These are phyloP conservation scores for Hypomontagnella submonticulosa DNA, from an alignment of 495 filamentous ascomycete species.

Conservation along the genomic window DNA sequence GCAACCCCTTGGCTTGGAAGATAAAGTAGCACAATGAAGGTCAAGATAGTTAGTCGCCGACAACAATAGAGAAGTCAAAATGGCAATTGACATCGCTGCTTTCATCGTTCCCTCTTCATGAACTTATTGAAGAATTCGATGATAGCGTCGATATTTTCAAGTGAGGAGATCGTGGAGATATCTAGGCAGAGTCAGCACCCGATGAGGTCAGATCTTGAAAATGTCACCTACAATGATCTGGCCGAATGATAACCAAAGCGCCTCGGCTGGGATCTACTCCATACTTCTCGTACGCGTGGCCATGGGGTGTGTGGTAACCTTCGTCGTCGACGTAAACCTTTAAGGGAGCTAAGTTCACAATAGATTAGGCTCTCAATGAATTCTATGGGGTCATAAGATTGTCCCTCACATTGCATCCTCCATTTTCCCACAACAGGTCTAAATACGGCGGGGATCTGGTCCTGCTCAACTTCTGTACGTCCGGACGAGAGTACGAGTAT, in stretches of 20 bases:
- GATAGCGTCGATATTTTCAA: constrained; percentile 25
- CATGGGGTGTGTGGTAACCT: constrained; percentile 72
- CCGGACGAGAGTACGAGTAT: constrained; percentile 66
- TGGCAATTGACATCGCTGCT: no score
- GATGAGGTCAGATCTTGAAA: constrained; percentile 4
- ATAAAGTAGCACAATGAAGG: no score
- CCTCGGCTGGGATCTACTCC: constrained; percentile 66
- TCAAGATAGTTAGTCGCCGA: no score
- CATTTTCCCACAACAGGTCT: constrained; percentile 68
- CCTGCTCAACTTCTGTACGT: constrained; percentile 66
- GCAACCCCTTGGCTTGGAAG: no score
- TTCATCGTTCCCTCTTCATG: constrained; percentile 17
- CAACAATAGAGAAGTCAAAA: no score
- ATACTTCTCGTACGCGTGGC: constrained; percentile 70
- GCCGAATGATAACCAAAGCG: constrained; percentile 69
- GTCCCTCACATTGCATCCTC: constrained; percentile 64
- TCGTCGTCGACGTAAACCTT: constrained; percentile 76
- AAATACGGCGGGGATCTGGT: constrained; percentile 68
- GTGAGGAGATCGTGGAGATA: constrained; percentile 41
- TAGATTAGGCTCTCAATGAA: neutral
- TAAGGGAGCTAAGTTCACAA: constrained; percentile 59
- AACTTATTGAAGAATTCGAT: constrained; percentile 42
- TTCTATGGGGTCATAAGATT: neutral
- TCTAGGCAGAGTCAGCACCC: constrained; percentile 41
- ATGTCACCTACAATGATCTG: constrained; percentile 71